Percentiles rank a stretch among this genome's conserved stretches.
phyloP scores from a whole-genome alignment of 169 alveolate genomes.

The Eimeria brunetti region DNA sequence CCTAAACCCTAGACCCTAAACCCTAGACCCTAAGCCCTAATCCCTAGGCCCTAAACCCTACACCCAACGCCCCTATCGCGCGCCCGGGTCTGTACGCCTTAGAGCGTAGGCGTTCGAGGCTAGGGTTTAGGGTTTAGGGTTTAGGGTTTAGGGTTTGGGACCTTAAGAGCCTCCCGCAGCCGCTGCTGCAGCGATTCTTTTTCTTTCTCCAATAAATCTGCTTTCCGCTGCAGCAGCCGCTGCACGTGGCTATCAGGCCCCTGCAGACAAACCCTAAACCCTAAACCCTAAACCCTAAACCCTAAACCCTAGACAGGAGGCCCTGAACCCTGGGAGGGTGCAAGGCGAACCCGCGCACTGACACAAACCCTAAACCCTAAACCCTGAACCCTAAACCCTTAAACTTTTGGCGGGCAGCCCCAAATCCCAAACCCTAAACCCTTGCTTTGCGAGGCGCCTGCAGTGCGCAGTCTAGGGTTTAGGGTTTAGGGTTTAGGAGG shows the following conservation, averaged over 20 bases:
- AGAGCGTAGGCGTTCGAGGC: no score
- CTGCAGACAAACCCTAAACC: slow-evolving; percentile 1
- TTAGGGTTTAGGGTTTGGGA: not conserved
- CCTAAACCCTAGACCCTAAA: not conserved
- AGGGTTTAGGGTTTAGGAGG: not conserved
- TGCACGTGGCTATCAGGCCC: not conserved
- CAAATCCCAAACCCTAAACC: not conserved
- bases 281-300: slow-evolving; percentile 18
- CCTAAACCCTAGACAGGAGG: slow-evolving; percentile 5
- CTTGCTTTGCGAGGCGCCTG: no score
- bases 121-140: slow-evolving; percentile 25
- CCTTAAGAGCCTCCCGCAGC: not conserved
- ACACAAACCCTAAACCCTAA: no score
- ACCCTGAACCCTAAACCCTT: no score
- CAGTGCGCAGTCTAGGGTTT: not conserved
- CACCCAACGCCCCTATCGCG: no score
- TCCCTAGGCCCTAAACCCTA: no score
- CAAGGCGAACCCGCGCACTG: no score
- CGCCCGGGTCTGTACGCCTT: no score
- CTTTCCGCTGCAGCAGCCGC: slow-evolving; percentile 43
- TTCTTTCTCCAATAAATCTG: not conserved
- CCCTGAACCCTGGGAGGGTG: no score
- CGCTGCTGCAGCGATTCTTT: not conserved
- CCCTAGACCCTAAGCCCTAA: no score
- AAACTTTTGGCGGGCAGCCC: not conserved